Evolutionary conservation across 139 green algal species (phyloP).

Genomic region (Diplosphaera chodatii): DNA sequence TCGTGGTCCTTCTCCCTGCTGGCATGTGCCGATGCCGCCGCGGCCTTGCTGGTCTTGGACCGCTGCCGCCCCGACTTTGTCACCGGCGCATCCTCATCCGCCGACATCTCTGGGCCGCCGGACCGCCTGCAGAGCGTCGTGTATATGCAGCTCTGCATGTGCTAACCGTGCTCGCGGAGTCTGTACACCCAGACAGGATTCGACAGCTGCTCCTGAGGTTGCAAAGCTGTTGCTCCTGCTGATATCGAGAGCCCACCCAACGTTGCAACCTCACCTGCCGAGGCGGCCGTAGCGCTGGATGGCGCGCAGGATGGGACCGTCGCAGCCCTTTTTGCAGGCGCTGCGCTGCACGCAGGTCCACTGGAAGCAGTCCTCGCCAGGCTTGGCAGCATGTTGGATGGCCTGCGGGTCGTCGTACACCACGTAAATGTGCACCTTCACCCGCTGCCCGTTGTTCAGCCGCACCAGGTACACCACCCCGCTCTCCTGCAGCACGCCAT

Average conservation of each 20-base stretch:
- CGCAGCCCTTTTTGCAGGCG: conserved; percentile 45
- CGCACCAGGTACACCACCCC: conserved; percentile 37
- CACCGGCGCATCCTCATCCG: background rate
- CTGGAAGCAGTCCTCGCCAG: conserved; percentile 3
- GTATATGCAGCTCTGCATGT: too few species aligned
- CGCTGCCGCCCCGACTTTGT: background rate
- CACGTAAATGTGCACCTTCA: conserved; percentile 36
- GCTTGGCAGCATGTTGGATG: background rate
- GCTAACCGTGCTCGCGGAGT: too few species aligned
- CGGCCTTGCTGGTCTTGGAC: background rate
- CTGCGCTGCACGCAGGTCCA: conserved; percentile 31
- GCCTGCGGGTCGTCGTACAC: conserved; percentile 30
- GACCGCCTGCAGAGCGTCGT: too few species aligned
- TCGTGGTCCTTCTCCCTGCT: conserved; percentile 5
- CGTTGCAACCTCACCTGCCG: conserved; percentile 33
- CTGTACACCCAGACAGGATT: too few species aligned
- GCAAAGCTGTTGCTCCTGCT: too few species aligned
- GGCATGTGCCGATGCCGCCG: too few species aligned
- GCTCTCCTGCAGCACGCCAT: conserved; percentile 32
- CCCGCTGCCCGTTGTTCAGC: conserved; percentile 23
- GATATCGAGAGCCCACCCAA: too few species aligned
- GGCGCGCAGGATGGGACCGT: conserved; percentile 46
- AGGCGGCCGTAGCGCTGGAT: conserved; percentile 60
- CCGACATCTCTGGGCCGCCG: background rate
- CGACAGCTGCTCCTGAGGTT: too few species aligned